A percentile compares a stretch with the other conserved stretches of the same genome.
Conservation (phyloP, 805 yeast species). For the Myxozyma monticola region DNA sequence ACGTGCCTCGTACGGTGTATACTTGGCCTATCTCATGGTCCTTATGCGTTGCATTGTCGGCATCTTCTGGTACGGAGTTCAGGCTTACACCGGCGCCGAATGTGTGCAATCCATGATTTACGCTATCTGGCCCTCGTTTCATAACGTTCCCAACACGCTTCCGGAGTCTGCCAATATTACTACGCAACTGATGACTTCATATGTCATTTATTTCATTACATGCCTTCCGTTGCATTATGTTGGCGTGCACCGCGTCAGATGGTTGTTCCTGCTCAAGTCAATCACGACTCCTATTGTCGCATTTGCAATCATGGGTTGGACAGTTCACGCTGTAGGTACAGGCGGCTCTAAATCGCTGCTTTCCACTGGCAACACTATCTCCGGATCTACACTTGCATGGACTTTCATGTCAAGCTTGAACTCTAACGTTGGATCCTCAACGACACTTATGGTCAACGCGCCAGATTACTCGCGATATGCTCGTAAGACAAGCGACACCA, state of each 20-base stretch:
- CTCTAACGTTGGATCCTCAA: constrained; percentile 27
- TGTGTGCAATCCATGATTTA: constrained; percentile 76
- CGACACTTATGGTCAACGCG: constrained; percentile 50
- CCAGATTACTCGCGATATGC: constrained; percentile 53
- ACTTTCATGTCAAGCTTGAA: constrained; percentile 65
- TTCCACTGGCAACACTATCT: constrained; percentile 44
- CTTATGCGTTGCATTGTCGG: constrained; percentile 86
- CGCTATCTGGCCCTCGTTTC: constrained; percentile 60
- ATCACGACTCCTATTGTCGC: constrained; percentile 30
- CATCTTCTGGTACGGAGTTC: constrained; percentile 85
- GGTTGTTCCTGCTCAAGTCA: constrained; percentile 29
- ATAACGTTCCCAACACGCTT: constrained; percentile 49
- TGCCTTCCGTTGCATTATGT: constrained; percentile 28
- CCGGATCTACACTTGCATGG: constrained; percentile 73
- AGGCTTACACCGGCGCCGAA: constrained; percentile 80
- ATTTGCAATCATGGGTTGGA: constrained; percentile 34
- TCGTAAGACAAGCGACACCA: constrained; percentile 42
- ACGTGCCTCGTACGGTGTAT: constrained; percentile 74
- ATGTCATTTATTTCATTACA: constrained; percentile 32
- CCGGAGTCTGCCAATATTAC: constrained; percentile 48
- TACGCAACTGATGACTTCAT: constrained; percentile 33
- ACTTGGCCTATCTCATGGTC: constrained; percentile 74
- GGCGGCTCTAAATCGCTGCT: constrained; percentile 54
- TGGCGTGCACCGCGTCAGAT: constrained; percentile 27
- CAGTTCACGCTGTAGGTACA: constrained; percentile 66